phyloP scores from a whole-genome alignment of 164 flowering plant genomes.

The grape (Vitis vinifera) region DNA sequence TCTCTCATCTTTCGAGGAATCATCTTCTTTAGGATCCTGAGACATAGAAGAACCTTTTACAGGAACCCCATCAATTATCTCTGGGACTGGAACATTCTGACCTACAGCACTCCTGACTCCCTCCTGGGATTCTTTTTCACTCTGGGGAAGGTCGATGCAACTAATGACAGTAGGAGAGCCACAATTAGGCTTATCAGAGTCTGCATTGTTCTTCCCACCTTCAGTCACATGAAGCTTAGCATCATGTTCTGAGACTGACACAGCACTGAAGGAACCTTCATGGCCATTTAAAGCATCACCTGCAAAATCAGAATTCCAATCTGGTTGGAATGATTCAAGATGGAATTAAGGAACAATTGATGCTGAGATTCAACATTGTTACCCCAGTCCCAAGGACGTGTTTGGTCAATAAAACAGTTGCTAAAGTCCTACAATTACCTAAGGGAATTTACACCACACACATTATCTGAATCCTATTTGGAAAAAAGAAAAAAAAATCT shows the following conservation, averaged over 20 bases:
- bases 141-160: conserved; percentile 28
- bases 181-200: conserved; percentile 34
- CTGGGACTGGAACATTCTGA: conserved; percentile 24
- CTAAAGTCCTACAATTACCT: no score
- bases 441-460: no score
- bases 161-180: conserved; percentile 48
- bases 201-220: conserved; percentile 16
- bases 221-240: conserved; percentile 17
- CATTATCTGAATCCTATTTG: no score
- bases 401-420: no score
- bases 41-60: conserved; percentile 17
- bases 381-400: no score
- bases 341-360: background rate
- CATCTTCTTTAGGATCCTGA: conserved; percentile 28
- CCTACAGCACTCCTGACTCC: conserved; percentile 15
- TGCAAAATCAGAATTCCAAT: conserved; percentile 10
- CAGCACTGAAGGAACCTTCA: conserved; percentile 15
- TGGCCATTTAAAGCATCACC: conserved; percentile 21
- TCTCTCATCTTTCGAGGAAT: conserved; percentile 36
- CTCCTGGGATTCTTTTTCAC: conserved; percentile 29
- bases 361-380: background rate
- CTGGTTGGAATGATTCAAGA: background rate
- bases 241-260: conserved; percentile 12
- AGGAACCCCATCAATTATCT: conserved; percentile 11
- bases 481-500: no score